Evolutionary conservation across 768 basidiomycete genomes (phyloP).

Genomic region (Roridomyces roridus): DNA sequence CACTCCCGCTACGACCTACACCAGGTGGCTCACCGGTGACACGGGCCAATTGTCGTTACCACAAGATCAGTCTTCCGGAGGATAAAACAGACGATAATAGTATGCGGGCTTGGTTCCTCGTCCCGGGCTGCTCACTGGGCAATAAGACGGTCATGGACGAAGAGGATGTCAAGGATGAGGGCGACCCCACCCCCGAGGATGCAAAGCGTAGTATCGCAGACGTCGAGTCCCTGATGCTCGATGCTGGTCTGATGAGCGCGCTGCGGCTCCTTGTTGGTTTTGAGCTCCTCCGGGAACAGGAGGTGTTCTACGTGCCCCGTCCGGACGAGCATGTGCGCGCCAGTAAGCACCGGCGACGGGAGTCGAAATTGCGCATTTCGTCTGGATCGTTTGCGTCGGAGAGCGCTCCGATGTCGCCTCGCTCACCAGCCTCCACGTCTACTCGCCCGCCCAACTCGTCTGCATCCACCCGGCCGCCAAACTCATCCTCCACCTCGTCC

Average conservation of each 20-base stretch:
- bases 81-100: conserved; percentile 59
- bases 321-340: conserved; percentile 43
- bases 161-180: conserved; percentile 66
- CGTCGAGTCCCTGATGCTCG: conserved; percentile 8
- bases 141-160: conserved; percentile 63
- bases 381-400: conserved; percentile 16
- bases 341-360: conserved; percentile 24
- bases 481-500: conserved; percentile 34
- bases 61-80: conserved; percentile 66
- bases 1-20: conserved; percentile 26
- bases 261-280: conserved; percentile 68
- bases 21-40: conserved; percentile 57
- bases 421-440: conserved; percentile 21
- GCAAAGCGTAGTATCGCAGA: conserved; percentile 33
- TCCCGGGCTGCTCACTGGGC: conserved; percentile 71
- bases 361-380: conserved; percentile 16
- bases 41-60: conserved; percentile 74
- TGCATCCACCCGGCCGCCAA: too few relatives aligned
- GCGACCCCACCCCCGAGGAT: conserved; percentile 60
- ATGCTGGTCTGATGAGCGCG: conserved; percentile 56
- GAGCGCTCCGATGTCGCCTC: conserved; percentile 13
- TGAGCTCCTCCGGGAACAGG: conserved; percentile 67
- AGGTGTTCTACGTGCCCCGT: conserved; percentile 66
- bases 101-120: conserved; percentile 64
- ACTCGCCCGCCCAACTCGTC: too few relatives aligned